Evolutionary conservation across 441 rosid species (phyloP).

Genomic region (Syzygium malaccense): DNA sequence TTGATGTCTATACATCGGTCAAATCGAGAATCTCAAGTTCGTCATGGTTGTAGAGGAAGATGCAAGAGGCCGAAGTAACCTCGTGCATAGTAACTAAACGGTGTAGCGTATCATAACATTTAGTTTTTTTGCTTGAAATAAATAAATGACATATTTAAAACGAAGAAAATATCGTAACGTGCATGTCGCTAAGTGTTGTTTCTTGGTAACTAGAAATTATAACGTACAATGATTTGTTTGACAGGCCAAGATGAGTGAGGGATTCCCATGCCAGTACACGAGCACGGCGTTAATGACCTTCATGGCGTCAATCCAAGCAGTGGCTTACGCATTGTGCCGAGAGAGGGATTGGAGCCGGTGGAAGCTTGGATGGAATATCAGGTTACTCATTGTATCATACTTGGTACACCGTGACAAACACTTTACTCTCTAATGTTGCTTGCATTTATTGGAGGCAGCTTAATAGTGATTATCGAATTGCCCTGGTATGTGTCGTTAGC

Average conservation of each 20-base stretch:
- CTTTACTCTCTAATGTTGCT: no score
- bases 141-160: neutral
- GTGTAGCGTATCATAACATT: neutral
- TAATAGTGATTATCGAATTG: neutral
- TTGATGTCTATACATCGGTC: neutral
- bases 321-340: constrained; percentile 17
- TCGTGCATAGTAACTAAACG: neutral
- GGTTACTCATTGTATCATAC: constrained; percentile 26
- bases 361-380: constrained; percentile 30
- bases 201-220: neutral
- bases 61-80: neutral
- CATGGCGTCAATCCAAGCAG: constrained; percentile 18
- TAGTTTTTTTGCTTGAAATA: neutral
- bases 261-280: constrained; percentile 32
- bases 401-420: neutral
- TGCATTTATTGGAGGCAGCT: no score
- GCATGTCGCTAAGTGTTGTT: neutral
- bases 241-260: constrained; percentile 31
- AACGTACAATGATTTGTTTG: neutral
- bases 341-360: constrained; percentile 29
- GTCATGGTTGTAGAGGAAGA: no score
- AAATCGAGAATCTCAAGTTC: neutral
- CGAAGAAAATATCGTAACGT: neutral
- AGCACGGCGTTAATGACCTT: constrained; percentile 25
- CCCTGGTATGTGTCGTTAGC: neutral